A percentile compares a stretch with the other conserved stretches of the same genome.
Evolutionary conservation across 352 stramenopile species (phyloP).

Genomic region (Stramenopiles sp.): DNA sequence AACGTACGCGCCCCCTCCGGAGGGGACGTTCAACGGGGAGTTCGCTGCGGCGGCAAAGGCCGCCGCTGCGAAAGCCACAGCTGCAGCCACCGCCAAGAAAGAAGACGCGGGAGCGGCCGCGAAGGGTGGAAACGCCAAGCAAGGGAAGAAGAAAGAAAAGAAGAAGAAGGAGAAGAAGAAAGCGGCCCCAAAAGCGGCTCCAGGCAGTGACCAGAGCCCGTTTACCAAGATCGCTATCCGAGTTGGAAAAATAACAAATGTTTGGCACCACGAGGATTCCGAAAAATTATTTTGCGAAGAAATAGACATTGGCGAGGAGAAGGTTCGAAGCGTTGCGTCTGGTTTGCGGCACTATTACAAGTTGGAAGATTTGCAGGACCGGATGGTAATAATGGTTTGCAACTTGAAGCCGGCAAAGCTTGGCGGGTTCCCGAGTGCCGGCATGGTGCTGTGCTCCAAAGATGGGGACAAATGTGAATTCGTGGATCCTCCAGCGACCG

Average conservation of each 20-base stretch:
- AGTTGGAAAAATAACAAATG: slow-evolving; percentile 30
- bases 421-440: slow-evolving; percentile 78
- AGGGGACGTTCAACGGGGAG: too few species aligned
- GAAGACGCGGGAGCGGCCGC: slow-evolving; percentile 28
- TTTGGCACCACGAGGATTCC: neutral
- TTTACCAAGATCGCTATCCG: slow-evolving; percentile 58
- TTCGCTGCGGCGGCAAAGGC: too few species aligned
- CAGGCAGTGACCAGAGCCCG: slow-evolving; percentile 47
- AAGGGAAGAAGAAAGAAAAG: slow-evolving; percentile 25
- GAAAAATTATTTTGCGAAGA: slow-evolving; percentile 92
- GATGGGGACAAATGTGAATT: slow-evolving; percentile 75
- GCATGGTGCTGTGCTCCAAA: slow-evolving; percentile 88
- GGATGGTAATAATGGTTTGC: slow-evolving; percentile 81
- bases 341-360: slow-evolving; percentile 83
- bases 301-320: slow-evolving; percentile 87
- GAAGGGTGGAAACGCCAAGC: slow-evolving; percentile 20
- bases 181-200: too few species aligned
- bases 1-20: too few species aligned
- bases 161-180: slow-evolving; percentile 21
- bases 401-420: slow-evolving; percentile 95
- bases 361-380: slow-evolving; percentile 74
- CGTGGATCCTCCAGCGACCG: slow-evolving; percentile 67
- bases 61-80: too few species aligned
- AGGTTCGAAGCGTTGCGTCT: slow-evolving; percentile 76
- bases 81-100: too few species aligned